Conservation (phyloP, 805 yeast species). For the Nadsonia fulvescens region DNA sequence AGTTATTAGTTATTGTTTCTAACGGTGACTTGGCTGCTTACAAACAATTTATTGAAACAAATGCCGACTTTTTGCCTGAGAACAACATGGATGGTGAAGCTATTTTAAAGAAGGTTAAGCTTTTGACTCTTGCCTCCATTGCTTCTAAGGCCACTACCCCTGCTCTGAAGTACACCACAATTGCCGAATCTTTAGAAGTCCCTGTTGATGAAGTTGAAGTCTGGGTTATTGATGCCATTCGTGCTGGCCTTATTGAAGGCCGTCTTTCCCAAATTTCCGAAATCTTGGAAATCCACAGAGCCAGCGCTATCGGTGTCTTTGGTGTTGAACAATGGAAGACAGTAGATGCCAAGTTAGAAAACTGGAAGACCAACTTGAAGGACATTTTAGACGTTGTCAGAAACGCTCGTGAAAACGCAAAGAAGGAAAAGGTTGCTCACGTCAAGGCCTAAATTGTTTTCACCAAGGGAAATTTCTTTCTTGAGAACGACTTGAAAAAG, state of each 20-base stretch:
- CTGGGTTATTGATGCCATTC: conserved; percentile 24
- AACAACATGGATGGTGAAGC: conserved; percentile 7
- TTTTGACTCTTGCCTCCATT: conserved; percentile 15
- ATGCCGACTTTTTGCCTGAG: conserved; percentile 4
- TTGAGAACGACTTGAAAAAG: too few relatives aligned
- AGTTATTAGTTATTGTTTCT: conserved; percentile 15
- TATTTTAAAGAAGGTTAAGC: conserved; percentile 14
- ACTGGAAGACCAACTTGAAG: conserved; percentile 20
- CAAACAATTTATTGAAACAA: conserved; percentile 2
- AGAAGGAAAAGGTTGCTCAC: conserved; percentile 9
- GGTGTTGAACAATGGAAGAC: conserved; percentile 21
- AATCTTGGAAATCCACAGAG: conserved; percentile 21
- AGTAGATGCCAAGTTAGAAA: conserved; percentile 17
- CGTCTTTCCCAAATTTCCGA: conserved; percentile 23
- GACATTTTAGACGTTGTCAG: conserved; percentile 16
- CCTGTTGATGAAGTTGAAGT: conserved; percentile 20
- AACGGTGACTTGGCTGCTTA: conserved; percentile 16
- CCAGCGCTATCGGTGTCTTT: conserved; percentile 20
- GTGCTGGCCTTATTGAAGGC: conserved; percentile 25
- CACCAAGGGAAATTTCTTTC: too few relatives aligned
- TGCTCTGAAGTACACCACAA: conserved; percentile 17
- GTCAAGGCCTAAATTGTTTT: too few relatives aligned
- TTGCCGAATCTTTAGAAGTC: conserved; percentile 18
- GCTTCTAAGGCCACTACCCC: conserved; percentile 9
- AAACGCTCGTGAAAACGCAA: conserved; percentile 14